Base-by-base conservation (phyloP, 2,329 filamentous ascomycete genomes). In the Aspergillus pseudoterreus region DNA sequence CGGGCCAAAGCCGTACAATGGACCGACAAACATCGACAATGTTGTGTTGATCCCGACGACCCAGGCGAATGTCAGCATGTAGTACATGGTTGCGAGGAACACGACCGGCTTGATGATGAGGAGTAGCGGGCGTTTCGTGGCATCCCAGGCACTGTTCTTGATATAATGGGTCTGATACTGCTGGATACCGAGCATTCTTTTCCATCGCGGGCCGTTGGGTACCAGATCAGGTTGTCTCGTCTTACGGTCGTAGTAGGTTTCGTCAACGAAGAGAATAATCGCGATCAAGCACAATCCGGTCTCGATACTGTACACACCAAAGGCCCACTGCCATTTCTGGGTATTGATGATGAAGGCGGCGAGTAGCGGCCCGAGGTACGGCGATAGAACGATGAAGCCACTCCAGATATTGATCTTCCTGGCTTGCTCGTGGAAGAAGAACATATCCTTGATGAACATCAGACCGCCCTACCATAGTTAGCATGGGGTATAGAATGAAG, bases 1-100 rank as follows among this genome's bases (percentile, higher is more conserved):
- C 0, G 74, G 71, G 0, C 73, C 75, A 59, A 82, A 81, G 10
- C 72, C 70, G 59, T 82, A 82, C 3, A 79, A 63, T 0, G 75
- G 75, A 1, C 71, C 69, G 3, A 82, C 67, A 51, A 82, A 77
- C 17, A 82, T 78, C 42, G 77, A 70, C 0, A 81, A 68, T 0
- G 80, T 82, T 0, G 79, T 81, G 59, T 83, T 82, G 63, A 83
- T 78, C 5, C 79, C 80, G 17, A 73, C 65, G 21, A 73, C 66
- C 71, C 71, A 74, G 1, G 70, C 70, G 53, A 73, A 74, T 3
- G 65, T 72, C 12, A 75, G 55, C 22, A 73, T 54, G 50, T 75
- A 75, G 50, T 73, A 74, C 8, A 75, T 33, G 2, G 54, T 57
- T 0, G 64, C 58, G 0, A 72, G 49, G 35, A 73, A 57, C 2